Base-by-base conservation (phyloP, 805 yeast genomes). In the Suhomyces sp. region DNA sequence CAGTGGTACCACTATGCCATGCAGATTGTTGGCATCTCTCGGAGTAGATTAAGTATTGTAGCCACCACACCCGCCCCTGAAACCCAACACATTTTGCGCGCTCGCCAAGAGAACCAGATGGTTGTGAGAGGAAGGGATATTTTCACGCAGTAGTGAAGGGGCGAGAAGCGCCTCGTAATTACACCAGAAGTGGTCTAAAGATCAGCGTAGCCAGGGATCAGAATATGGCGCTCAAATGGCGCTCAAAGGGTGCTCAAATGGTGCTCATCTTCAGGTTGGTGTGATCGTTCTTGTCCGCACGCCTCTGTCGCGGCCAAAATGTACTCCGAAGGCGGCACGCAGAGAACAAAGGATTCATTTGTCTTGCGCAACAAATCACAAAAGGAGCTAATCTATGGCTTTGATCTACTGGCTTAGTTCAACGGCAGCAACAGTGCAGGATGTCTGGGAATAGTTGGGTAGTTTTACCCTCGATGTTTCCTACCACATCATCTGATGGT, bases 261-360 rank as follows among this genome's bases (percentile, higher is more conserved):
- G n/a, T n/a, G n/a, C n/a, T 19, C 19, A 3, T 3, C 19, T 2
- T 19, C 3, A 19, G 19, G 19, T 19, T 3, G 19, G 19, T 3
- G 19, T 19, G 19, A 19, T 19, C 19, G 3, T 19, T 19, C 19
- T 19, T 19, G 33, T 29, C n/a, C 36, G 36, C 3, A 33, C 36
- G 36, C 24, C 42, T 38, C 42, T 17, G 22, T 38, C 42, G 29
- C 45, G 31, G 45, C 45, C 29, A 13, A n/a, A 13, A 7, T 17
- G 22, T 27, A 44, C 47, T 44, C 47, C 47, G 47, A 44, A 44
- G 47, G 29, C 47, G 33, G 47, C 47, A 27, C 15, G 24, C 22
- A 26, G 2, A 26, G 36, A 44, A 44, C 47, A 44, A 44, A 38
- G 42, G 10, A n/a, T n/a, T 19, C 19, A 38, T 17, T 17, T 38